phyloP scores from a whole-genome alignment of 805 yeast genomes.

The Sugiyamaella floridensis region DNA sequence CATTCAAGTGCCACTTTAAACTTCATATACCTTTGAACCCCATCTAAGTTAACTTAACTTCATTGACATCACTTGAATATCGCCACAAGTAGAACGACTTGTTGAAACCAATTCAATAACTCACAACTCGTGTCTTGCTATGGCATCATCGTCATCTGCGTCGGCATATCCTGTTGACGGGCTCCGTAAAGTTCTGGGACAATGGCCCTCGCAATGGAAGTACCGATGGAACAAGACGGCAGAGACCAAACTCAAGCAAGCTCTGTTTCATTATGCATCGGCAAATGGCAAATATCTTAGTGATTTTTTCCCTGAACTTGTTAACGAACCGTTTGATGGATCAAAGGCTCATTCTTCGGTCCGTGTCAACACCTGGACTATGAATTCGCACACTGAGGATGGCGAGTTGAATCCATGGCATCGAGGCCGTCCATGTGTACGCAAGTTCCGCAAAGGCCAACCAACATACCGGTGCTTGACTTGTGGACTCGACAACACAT shows the following conservation, averaged over 20 bases:
- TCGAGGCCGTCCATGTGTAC: constrained; percentile 63
- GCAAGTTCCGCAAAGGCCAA: constrained; percentile 68
- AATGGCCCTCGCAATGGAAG: constrained; percentile 26
- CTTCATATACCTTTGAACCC: no score
- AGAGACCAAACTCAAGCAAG: constrained; percentile 30
- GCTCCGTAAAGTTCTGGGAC: constrained; percentile 23
- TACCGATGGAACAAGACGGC: constrained; percentile 23
- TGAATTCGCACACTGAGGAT: neutral
- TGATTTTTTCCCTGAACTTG: constrained; percentile 33
- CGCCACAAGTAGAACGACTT: no score
- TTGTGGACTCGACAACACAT: constrained; percentile 75
- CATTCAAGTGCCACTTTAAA: no score
- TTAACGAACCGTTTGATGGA: constrained; percentile 10
- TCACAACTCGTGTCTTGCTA: neutral
- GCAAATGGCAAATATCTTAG: constrained; percentile 35
- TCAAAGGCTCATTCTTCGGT: neutral
- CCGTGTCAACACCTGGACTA: neutral
- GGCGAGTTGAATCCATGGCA: constrained; percentile 37
- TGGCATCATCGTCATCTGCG: neutral
- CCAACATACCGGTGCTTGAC: constrained; percentile 69
- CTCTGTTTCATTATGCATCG: constrained; percentile 40
- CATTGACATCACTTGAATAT: no score
- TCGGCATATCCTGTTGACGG: neutral
- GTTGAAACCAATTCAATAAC: neutral
- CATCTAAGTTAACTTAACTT: no score